Base-by-base conservation (phyloP, 1,284 basidiomycete species). In the Singerocomus rubriflavus region DNA sequence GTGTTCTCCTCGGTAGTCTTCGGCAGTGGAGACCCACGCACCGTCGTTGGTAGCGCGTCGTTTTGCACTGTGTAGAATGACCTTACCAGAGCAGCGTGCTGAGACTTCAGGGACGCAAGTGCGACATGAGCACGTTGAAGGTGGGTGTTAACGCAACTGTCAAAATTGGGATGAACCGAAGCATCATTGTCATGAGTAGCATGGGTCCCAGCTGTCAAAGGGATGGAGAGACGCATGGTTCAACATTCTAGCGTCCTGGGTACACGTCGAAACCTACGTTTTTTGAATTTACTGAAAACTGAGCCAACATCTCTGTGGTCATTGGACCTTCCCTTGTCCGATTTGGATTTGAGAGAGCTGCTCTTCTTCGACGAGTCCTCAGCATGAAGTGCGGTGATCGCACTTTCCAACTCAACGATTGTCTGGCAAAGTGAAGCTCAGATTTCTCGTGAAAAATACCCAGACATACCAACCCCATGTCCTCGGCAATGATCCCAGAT, bases 241-340 rank as follows among this genome's bases (percentile, higher is more conserved):
- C 26, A 51, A 37, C 7, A 32, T 25, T 42, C 30, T 31, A 25
- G n/a, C 27, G 8, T 35, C 6, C 13, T 9, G 12, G 43, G 47
- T 30, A 29, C 13, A 33, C 32, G 17, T 21, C 30, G 32, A 48
- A 48, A 57, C 75, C 42, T 62, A 81, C 82, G 70, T 65, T 75
- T 77, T 66, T 79, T 82, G 57, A 85, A 84, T 47, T 84, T 63
- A 32, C 73, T 76, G 60, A 84, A 84, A 44, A 69, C 67, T 1
- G 62, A 69, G 6, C 54, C 44, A 17, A 48, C 55, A 38, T 76
- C 72, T 61, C 71, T 77, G 42, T 68, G 55, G 30, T 74, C 73
- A 47, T 70, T 75, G 17, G 60, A 56, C 52, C 68, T 76, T 17
- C 79, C 76, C 62, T 78, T 81, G 46, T 82, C 80, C 5, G 57